These are phyloP conservation scores for Basidiobolus meristosporus DNA, from an alignment of 371 early-diverging fungal genomes.

Conservation along the genomic window DNA sequence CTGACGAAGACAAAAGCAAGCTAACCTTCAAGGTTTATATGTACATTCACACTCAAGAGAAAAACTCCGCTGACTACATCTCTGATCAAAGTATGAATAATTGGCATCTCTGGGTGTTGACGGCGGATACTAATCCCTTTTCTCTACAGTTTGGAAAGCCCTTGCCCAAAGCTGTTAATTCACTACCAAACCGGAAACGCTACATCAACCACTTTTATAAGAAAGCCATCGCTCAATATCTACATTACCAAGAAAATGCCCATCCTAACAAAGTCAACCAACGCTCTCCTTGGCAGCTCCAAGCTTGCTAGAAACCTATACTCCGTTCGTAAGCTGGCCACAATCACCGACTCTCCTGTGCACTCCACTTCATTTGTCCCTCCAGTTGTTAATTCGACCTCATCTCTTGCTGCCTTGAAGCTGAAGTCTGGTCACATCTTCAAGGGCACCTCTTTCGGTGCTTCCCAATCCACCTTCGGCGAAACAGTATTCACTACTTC, in stretches of 20 bases:
- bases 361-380: conserved; percentile 20
- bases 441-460: conserved; percentile 60
- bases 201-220: too few relatives aligned
- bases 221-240: too few relatives aligned
- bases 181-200: too few relatives aligned
- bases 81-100: conserved; percentile 52
- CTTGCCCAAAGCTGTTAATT: too few relatives aligned
- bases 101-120: neutral
- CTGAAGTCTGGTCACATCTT: conserved; percentile 57
- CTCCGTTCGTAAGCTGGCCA: conserved; percentile 17
- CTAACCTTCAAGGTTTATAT: conserved; percentile 9
- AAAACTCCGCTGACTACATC: conserved; percentile 65
- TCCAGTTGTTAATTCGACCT: conserved; percentile 5
- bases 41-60: conserved; percentile 66
- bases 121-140: neutral
- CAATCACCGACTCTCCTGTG: conserved; percentile 16
- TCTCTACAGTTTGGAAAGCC: conserved; percentile 25
- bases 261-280: neutral
- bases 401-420: conserved; percentile 33
- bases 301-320: neutral
- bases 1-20: neutral
- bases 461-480: conserved; percentile 27
- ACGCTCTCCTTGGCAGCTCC: neutral
- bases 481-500: conserved; percentile 84
- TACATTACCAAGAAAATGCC: neutral